phyloP scores from a whole-genome alignment of 2,329 filamentous ascomycete genomes.

The Ophiosphaerella narmari region DNA sequence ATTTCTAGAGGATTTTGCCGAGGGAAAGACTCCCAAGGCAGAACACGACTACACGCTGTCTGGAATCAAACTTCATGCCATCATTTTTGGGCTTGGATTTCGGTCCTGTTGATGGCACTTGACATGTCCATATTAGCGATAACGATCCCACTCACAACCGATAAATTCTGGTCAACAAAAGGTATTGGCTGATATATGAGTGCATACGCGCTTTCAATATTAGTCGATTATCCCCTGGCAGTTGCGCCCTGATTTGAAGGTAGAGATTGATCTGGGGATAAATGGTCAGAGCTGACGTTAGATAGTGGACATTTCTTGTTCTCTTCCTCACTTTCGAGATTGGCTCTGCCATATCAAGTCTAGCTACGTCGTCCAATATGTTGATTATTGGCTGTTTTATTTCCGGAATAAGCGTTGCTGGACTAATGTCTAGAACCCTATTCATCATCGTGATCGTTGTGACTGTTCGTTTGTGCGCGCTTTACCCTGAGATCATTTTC shows the following conservation, averaged over 20 bases:
- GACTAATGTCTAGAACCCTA: conserved; percentile 48
- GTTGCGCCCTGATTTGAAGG: conserved; percentile 37
- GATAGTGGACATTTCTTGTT: conserved; percentile 36
- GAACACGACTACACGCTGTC: conserved; percentile 19
- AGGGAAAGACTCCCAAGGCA: conserved; percentile 4
- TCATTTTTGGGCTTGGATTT: conserved; percentile 21
- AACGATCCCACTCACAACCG: conserved; percentile 55
- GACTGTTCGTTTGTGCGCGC: conserved; percentile 48
- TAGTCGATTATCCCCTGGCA: not conserved
- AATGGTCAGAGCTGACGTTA: conserved; percentile 12
- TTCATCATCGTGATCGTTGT: conserved; percentile 48
- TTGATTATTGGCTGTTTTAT: conserved; percentile 55
- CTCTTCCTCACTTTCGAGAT: conserved; percentile 53
- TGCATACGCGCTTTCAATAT: conserved; percentile 33
- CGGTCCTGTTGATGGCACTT: conserved; percentile 26
- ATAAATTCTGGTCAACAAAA: conserved; percentile 52
- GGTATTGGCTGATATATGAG: conserved; percentile 58
- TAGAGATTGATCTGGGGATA: not conserved
- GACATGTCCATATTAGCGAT: conserved; percentile 48
- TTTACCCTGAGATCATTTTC: conserved; percentile 51
- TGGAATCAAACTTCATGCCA: conserved; percentile 22
- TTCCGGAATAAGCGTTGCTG: conserved; percentile 53
- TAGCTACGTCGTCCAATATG: conserved; percentile 45
- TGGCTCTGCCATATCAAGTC: conserved; percentile 53
- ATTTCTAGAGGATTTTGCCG: conserved; percentile 1